Evolutionary conservation across 2,329 filamentous ascomycete genomes (phyloP), one percentile per base, ranked within the genome.

Genomic region (Fusarium haematococcum): DNA sequence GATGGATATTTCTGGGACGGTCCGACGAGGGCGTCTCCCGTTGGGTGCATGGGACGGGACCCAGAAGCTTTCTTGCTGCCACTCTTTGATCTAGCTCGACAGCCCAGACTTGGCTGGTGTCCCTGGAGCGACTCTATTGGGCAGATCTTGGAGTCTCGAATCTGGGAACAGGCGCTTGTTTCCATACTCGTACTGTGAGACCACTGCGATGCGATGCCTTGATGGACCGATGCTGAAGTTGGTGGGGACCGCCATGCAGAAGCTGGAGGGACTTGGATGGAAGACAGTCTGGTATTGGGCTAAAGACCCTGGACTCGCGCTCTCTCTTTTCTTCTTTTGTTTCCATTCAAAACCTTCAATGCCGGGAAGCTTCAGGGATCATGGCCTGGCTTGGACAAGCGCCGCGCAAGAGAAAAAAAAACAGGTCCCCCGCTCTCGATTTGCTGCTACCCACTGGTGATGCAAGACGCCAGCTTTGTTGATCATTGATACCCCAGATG

Each of bases 181-280:
- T 45, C 41, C 41, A 45, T 23, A n/a, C 65, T 73, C 68, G 62
- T 67, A 73, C 65, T 70, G 69, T 67, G 71, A 66, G 45, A 69
- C 68, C 45, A 69, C 61, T 73, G 71, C 48, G 50, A 69, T 67
- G 45, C 23, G 25, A 61, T 48, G 25, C 39, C 57, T 61, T 41
- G 54, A 58, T 32, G 63, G 58, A 59, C 43, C 60, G 16, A 62
- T 41, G 57, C 50, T 66, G 61, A 75, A 74, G 32, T 33, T 33
- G 48, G 66, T 67, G 67, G 63, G 52, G 66, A 30, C 54, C 35
- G 35, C 56, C 43, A 71, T 68, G 71, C 60, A 74, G 50, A 35
- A 45, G 62, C 50, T 57, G 37, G 62, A 50, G 61, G 50, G 62
- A 52, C 18, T 32, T 32, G 50, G 25, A 66, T 69, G 43, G 54